phyloP scores from a whole-genome alignment of 371 early-diverging fungal genomes.

The Mucor plumbeus region DNA sequence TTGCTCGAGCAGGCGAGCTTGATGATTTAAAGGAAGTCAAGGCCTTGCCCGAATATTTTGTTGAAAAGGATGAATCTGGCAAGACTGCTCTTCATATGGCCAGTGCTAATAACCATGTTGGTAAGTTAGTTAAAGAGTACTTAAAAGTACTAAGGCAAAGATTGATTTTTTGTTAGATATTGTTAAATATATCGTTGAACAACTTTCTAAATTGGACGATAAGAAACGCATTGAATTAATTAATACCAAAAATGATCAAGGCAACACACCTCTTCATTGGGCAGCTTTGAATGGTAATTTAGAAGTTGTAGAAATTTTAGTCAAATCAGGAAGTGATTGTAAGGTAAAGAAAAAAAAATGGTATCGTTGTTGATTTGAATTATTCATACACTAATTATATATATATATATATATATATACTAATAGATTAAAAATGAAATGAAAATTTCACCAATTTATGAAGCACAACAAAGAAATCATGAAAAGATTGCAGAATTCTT shows the following conservation, averaged over 20 bases:
- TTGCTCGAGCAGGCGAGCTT: slow-evolving; percentile 79
- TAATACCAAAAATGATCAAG: slow-evolving; percentile 70
- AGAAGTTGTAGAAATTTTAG: slow-evolving; percentile 66
- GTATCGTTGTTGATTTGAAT: no score
- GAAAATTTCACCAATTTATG: slow-evolving; percentile 64
- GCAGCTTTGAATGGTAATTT: slow-evolving; percentile 84
- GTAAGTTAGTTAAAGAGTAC: slow-evolving; percentile 35
- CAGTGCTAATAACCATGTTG: slow-evolving; percentile 80
- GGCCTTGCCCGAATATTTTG: slow-evolving; percentile 34
- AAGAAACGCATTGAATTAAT: slow-evolving; percentile 42
- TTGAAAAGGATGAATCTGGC: slow-evolving; percentile 58
- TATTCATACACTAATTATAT: no score
- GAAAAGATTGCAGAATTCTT: slow-evolving; percentile 72
- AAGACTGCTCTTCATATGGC: slow-evolving; percentile 88
- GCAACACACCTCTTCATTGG: slow-evolving; percentile 89
- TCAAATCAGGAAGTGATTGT: slow-evolving; percentile 64
- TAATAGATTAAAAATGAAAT: slow-evolving; percentile 66
- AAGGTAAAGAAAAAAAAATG: slow-evolving; percentile 48
- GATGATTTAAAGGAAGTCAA: slow-evolving; percentile 70
- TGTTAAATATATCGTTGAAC: slow-evolving; percentile 55
- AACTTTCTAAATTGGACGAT: slow-evolving; percentile 28
- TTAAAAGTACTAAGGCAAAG: background rate
- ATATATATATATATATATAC: no score
- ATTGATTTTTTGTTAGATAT: slow-evolving; percentile 44
- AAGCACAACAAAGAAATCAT: slow-evolving; percentile 69